Conservation (phyloP, 2,329 filamentous ascomycete genomes). For the Dryadomyces quercivorus region DNA sequence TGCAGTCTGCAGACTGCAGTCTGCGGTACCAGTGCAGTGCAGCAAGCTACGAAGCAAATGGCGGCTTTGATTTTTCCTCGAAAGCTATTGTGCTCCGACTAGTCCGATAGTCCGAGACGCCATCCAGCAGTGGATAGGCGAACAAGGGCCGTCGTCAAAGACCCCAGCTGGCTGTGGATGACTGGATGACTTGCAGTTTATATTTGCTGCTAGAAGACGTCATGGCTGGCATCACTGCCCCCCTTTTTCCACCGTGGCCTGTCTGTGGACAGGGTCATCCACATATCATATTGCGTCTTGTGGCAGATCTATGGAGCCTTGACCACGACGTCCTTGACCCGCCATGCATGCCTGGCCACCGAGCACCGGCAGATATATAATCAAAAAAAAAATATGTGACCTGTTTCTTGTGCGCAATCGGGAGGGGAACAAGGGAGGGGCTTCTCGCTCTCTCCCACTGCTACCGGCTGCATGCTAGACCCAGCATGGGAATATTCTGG, state of each 20-base stretch:
- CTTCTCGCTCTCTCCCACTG: background rate
- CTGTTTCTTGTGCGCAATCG: background rate
- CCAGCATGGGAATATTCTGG: conserved; percentile 6
- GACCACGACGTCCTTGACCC: background rate
- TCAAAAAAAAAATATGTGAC: background rate
- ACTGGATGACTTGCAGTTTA: too few species aligned
- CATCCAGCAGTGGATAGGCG: too few species aligned
- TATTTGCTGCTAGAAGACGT: background rate
- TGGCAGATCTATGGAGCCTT: background rate
- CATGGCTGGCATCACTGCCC: background rate
- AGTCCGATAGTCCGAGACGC: background rate
- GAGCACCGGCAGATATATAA: background rate
- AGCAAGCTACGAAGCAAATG: background rate
- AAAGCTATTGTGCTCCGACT: background rate
- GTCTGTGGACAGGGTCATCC: background rate
- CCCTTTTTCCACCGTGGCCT: background rate
- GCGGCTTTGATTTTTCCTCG: background rate
- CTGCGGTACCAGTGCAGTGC: background rate
- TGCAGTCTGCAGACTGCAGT: background rate
- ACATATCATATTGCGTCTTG: background rate
- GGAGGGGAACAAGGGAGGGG: background rate
- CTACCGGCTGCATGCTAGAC: background rate
- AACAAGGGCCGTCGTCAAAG: too few species aligned
- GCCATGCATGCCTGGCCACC: background rate
- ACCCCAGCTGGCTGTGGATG: too few species aligned